phyloP scores from a whole-genome alignment of 2,329 filamentous ascomycete species.

The Arthrobotrys sinensis region DNA sequence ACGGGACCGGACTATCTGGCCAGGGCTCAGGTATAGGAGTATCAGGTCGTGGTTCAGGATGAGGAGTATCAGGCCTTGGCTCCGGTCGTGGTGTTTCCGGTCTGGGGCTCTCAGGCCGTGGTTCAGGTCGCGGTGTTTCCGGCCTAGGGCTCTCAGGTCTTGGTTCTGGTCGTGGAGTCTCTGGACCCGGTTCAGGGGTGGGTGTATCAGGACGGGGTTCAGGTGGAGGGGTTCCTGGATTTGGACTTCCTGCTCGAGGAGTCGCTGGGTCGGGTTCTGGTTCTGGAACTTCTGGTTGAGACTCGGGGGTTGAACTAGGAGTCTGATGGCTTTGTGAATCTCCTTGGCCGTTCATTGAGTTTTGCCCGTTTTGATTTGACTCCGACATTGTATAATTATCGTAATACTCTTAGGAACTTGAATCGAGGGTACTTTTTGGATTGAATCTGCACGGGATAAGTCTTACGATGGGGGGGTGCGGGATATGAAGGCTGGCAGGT shows the following conservation, averaged over 20 bases:
- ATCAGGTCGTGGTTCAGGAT: background rate
- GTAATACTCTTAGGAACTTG: too few species aligned
- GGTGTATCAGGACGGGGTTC: background rate
- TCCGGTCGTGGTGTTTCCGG: background rate
- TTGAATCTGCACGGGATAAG: too few species aligned
- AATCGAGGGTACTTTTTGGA: too few species aligned
- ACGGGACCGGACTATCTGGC: background rate
- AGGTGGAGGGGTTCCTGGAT: background rate
- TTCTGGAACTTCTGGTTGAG: background rate
- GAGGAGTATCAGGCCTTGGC: background rate
- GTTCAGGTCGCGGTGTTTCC: background rate
- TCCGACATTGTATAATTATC: too few species aligned
- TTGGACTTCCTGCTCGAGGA: background rate
- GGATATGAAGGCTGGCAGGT: too few species aligned
- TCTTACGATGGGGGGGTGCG: too few species aligned
- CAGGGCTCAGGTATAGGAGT: background rate
- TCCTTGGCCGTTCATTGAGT: too few species aligned
- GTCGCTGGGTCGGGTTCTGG: background rate
- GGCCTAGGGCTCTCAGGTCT: background rate
- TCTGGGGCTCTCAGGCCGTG: background rate
- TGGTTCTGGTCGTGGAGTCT: background rate
- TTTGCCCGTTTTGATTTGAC: too few species aligned
- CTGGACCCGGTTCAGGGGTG: background rate
- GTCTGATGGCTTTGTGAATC: background rate
- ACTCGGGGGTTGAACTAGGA: background rate